Percentiles rank a stretch among this genome's conserved stretches.
Conservation (phyloP, 148 eudicot species). For the Cornus kousa region DNA sequence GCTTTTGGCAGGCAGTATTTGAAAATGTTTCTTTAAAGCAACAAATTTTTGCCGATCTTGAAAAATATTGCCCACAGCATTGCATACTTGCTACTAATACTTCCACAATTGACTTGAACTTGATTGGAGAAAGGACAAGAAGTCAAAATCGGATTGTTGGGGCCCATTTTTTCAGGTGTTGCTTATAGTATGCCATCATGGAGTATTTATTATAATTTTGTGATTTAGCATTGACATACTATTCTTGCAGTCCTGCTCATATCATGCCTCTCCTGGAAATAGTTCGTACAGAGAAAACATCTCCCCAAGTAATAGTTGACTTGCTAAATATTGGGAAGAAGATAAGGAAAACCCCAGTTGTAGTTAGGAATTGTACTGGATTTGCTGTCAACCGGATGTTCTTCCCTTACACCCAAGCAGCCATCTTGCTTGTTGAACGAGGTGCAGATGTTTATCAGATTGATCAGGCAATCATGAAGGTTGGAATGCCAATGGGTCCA, state of each 20-base stretch:
- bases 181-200: not conserved
- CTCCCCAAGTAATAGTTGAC: slow-evolving; percentile 31
- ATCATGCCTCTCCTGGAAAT: slow-evolving; percentile 33
- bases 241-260: slow-evolving; percentile 26
- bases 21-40: slow-evolving; percentile 81
- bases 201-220: not conserved
- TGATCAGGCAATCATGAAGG: slow-evolving; percentile 27
- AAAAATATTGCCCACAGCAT: slow-evolving; percentile 71
- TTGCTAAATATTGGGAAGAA: slow-evolving; percentile 27
- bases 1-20: slow-evolving; percentile 57
- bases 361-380: slow-evolving; percentile 28
- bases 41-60: slow-evolving; percentile 75
- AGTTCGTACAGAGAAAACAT: slow-evolving; percentile 25
- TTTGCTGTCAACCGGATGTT: slow-evolving; percentile 28
- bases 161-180: slow-evolving; percentile 23
- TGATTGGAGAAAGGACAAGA: slow-evolving; percentile 38
- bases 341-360: slow-evolving; percentile 28
- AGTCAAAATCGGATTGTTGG: slow-evolving; percentile 20
- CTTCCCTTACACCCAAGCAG: slow-evolving; percentile 25
- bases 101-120: slow-evolving; percentile 75
- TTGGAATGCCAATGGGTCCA: slow-evolving; percentile 41
- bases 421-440: slow-evolving; percentile 24
- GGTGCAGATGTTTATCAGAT: slow-evolving; percentile 31
- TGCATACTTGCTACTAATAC: slow-evolving; percentile 89
- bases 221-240: not conserved